Evolutionary conservation across 192 early-diverging fungal species (phyloP).

Genomic region (Coemansia sp.): DNA sequence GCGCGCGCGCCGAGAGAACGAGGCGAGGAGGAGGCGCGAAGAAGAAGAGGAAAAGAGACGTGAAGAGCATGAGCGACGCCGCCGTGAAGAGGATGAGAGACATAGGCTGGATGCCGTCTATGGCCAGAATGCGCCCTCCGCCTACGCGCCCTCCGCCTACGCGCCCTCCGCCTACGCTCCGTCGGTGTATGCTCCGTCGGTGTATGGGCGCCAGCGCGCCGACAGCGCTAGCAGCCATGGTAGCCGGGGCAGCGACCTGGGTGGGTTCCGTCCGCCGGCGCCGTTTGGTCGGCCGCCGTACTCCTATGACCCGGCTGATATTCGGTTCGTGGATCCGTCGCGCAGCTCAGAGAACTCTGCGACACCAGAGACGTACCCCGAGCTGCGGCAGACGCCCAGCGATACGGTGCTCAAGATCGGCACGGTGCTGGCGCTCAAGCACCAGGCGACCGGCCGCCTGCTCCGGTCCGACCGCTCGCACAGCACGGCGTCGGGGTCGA

Average conservation of each 20-base stretch:
- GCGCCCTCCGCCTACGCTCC: too few species aligned
- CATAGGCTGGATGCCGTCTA: conserved; percentile 7
- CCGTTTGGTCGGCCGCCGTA: conserved; percentile 34
- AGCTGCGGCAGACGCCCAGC: conserved; percentile 34
- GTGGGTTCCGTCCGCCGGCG: conserved; percentile 30
- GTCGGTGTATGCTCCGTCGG: background rate
- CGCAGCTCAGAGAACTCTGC: conserved; percentile 41
- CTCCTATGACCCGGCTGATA: conserved; percentile 29
- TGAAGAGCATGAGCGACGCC: conserved; percentile 31
- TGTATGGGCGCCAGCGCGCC: background rate
- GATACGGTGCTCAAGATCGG: conserved; percentile 42
- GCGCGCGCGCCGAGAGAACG: conserved; percentile 24
- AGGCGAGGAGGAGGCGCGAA: conserved; percentile 28
- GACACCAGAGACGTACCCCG: conserved; percentile 42
- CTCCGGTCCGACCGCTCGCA: conserved; percentile 47
- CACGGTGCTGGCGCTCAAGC: conserved; percentile 58
- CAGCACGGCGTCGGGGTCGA: conserved; percentile 51
- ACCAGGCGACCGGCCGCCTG: conserved; percentile 55
- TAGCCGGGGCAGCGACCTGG: conserved; percentile 14
- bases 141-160: background rate
- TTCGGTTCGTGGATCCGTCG: conserved; percentile 32
- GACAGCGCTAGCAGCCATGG: conserved; percentile 12
- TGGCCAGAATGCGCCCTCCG: background rate
- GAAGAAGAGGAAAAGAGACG: conserved; percentile 23
- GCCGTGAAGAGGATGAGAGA: conserved; percentile 21